These are phyloP conservation scores for Ustilago xerochloae DNA, from an alignment of 1,284 basidiomycete species.

Conservation along the genomic window DNA sequence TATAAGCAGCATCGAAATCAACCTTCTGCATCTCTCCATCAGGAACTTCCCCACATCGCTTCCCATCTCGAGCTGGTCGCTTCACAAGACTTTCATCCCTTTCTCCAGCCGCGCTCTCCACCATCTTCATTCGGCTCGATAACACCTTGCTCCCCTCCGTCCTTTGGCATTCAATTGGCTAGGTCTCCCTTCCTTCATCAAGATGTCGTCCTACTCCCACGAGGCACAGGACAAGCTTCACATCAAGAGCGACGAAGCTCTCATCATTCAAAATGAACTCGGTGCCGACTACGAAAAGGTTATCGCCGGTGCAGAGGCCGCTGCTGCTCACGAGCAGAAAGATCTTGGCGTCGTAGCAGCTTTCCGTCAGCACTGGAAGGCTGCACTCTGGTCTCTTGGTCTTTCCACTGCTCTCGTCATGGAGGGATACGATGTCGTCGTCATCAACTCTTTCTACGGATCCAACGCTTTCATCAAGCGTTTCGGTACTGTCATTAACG, in stretches of 20 bases:
- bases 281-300: slow-evolving; percentile 57
- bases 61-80: too few relatives aligned
- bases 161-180: too few relatives aligned
- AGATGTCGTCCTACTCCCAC: too few relatives aligned
- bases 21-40: too few relatives aligned
- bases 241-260: slow-evolving; percentile 3
- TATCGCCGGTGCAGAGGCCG: slow-evolving; percentile 66
- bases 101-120: too few relatives aligned
- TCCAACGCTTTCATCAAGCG: slow-evolving; percentile 52
- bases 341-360: slow-evolving; percentile 68
- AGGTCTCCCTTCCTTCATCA: too few relatives aligned
- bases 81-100: too few relatives aligned
- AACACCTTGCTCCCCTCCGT: too few relatives aligned
- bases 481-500: slow-evolving; percentile 54
- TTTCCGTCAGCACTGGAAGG: slow-evolving; percentile 69
- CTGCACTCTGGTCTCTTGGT: slow-evolving; percentile 70
- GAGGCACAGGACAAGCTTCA: slow-evolving; percentile 11
- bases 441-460: slow-evolving; percentile 62
- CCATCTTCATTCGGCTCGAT: too few relatives aligned
- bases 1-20: too few relatives aligned
- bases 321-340: slow-evolving; percentile 67
- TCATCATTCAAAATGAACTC: slow-evolving; percentile 5
- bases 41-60: too few relatives aligned
- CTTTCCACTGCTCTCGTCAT: slow-evolving; percentile 70
- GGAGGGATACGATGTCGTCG: slow-evolving; percentile 70